Evolutionary conservation across 768 basidiomycete genomes (phyloP).

Genomic region (Mycena galericulata): DNA sequence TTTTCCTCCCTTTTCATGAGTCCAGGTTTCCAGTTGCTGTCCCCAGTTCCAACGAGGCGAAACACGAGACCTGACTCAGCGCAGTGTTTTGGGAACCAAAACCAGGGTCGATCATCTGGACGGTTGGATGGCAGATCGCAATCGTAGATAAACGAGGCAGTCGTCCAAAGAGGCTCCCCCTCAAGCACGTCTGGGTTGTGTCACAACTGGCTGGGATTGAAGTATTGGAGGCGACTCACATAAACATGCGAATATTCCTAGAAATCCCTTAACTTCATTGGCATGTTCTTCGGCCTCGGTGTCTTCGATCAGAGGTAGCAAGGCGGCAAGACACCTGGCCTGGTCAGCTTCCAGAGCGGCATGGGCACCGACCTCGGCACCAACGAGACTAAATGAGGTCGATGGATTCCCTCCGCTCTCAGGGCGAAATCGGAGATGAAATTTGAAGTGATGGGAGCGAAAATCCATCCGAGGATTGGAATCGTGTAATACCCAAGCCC

Average conservation of each 20-base stretch:
- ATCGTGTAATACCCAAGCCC: background rate
- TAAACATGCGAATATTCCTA: background rate
- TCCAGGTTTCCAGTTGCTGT: conserved; percentile 2
- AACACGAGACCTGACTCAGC: background rate
- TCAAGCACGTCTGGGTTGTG: background rate
- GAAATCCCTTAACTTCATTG: background rate
- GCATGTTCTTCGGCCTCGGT: background rate
- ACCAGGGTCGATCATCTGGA: conserved; percentile 1
- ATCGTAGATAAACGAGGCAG: background rate
- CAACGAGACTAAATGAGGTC: background rate
- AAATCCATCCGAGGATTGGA: background rate
- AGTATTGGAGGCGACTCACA: background rate
- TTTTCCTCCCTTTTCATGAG: background rate
- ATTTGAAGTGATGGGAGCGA: conserved; percentile 4
- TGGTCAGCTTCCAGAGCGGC: background rate
- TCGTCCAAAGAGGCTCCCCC: too few relatives aligned
- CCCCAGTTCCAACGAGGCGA: background rate
- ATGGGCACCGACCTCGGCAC: background rate
- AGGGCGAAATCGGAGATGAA: background rate
- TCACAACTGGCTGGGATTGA: too few relatives aligned
- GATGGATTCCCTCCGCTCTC: background rate
- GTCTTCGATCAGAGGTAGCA: background rate
- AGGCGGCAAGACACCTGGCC: background rate
- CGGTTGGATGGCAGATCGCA: background rate
- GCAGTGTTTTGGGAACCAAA: background rate